phyloP scores from a whole-genome alignment of 768 basidiomycete genomes.

The Cystobasidium tubakii region DNA sequence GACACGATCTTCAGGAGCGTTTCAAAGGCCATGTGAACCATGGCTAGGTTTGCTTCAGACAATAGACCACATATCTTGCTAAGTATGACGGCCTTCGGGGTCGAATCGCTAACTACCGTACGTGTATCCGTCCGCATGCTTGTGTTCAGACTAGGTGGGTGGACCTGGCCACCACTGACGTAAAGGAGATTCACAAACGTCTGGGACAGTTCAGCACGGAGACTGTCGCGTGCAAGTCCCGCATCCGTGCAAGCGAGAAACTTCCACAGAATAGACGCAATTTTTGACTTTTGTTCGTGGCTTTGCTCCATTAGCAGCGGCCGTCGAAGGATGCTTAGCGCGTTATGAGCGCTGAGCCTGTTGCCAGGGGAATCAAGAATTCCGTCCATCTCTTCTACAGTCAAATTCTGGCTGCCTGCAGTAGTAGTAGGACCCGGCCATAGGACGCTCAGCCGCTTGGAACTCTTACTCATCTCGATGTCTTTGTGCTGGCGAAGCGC shows the following conservation, averaged over 20 bases:
- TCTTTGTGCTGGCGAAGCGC: not conserved
- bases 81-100: not conserved
- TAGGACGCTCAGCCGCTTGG: not conserved
- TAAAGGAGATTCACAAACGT: not conserved
- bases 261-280: not conserved
- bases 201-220: not conserved
- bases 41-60: not conserved
- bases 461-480: not conserved
- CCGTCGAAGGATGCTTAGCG: no score
- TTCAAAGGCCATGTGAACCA: not conserved
- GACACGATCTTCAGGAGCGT: not conserved
- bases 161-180: not conserved
- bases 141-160: not conserved
- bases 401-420: not conserved
- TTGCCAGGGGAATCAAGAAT: not conserved
- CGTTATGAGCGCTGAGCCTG: no score
- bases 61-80: not conserved
- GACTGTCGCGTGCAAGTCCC: not conserved
- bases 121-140: not conserved
- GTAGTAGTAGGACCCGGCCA: not conserved
- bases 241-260: not conserved
- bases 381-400: not conserved
- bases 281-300: no score
- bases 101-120: not conserved
- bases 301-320: no score